These are phyloP conservation scores for Trichosporon sp. DNA, from an alignment of 1,284 basidiomycete species.

Conservation along the genomic window DNA sequence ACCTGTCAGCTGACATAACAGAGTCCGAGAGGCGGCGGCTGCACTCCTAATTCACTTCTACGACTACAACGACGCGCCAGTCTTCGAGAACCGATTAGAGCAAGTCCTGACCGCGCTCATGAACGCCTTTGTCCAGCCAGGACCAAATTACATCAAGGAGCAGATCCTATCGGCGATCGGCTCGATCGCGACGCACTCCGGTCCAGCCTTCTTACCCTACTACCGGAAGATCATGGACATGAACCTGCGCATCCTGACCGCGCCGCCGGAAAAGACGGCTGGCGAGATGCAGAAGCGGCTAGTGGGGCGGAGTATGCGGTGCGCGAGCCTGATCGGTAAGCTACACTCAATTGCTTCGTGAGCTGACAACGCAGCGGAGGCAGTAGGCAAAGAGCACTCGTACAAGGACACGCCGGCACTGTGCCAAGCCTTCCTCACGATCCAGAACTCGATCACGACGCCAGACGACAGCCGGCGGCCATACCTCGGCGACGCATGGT, in stretches of 20 bases:
- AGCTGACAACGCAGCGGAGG: conserved; percentile 49
- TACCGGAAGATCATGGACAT: conserved; percentile 34
- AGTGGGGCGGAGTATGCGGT: conserved; percentile 76
- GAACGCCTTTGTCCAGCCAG: conserved; percentile 4
- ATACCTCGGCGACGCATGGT: conserved; percentile 28
- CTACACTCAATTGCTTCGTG: background rate
- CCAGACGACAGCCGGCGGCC: conserved; percentile 29
- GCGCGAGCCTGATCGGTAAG: conserved; percentile 67
- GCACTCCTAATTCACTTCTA: conserved; percentile 85
- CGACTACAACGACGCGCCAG: conserved; percentile 67
- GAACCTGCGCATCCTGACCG: conserved; percentile 57
- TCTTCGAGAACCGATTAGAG: conserved; percentile 64
- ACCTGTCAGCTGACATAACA: conserved; percentile 30
- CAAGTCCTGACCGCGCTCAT: conserved; percentile 11
- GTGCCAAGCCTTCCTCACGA: conserved; percentile 65
- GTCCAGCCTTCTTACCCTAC: conserved; percentile 47
- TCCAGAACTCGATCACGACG: conserved; percentile 59
- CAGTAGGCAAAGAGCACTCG: conserved; percentile 55
- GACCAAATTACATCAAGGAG: conserved; percentile 65
- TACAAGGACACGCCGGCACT: conserved; percentile 63
- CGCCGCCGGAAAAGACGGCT: conserved; percentile 58
- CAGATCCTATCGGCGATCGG: conserved; percentile 66
- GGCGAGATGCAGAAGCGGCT: conserved; percentile 61
- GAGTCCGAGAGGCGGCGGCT: conserved; percentile 75
- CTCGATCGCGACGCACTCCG: conserved; percentile 76